Percentiles rank a stretch among this genome's conserved stretches.
Evolutionary conservation across 2,329 filamentous ascomycete genomes (phyloP).

Genomic region (Pseudopithomyces maydicus): DNA sequence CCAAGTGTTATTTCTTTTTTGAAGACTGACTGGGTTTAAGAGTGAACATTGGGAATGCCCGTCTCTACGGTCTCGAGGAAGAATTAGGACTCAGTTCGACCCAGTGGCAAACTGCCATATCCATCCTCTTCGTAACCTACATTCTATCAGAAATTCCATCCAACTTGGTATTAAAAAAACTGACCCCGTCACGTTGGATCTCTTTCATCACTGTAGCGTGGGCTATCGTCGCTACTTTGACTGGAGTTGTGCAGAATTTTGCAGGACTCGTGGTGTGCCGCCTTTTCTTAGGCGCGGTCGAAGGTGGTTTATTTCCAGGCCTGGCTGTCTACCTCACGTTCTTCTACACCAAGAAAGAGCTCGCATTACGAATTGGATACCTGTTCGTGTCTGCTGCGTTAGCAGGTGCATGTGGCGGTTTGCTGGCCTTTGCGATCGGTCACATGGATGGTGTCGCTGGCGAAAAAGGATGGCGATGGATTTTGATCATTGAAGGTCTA

Average conservation of each 20-base stretch:
- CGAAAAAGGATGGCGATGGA: constrained; percentile 72
- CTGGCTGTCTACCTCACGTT: constrained; percentile 73
- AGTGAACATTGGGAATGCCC: constrained; percentile 75
- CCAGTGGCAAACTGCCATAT: constrained; percentile 67
- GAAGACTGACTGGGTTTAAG: constrained; percentile 21
- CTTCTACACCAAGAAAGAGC: constrained; percentile 76
- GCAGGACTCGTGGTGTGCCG: constrained; percentile 70
- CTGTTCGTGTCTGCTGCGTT: constrained; percentile 73
- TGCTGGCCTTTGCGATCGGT: constrained; percentile 75
- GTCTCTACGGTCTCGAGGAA: constrained; percentile 65
- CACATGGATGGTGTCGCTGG: constrained; percentile 72
- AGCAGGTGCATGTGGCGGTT: constrained; percentile 72
- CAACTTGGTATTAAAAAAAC: constrained; percentile 53
- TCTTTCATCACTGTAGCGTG: constrained; percentile 65
- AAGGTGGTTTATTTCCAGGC: constrained; percentile 73
- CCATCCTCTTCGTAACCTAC: constrained; percentile 53
- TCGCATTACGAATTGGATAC: constrained; percentile 74
- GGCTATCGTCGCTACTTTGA: constrained; percentile 68
- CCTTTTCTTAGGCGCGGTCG: constrained; percentile 69
- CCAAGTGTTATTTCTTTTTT: no score
- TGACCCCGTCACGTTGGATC: constrained; percentile 55
- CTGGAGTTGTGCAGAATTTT: constrained; percentile 70
- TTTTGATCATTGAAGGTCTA: constrained; percentile 68
- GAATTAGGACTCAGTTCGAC: constrained; percentile 65
- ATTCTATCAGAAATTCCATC: constrained; percentile 52